Percentiles rank a stretch among this genome's conserved stretches.
phyloP scores from a whole-genome alignment of 139 green algal genomes.

The Eudorina sp. region DNA sequence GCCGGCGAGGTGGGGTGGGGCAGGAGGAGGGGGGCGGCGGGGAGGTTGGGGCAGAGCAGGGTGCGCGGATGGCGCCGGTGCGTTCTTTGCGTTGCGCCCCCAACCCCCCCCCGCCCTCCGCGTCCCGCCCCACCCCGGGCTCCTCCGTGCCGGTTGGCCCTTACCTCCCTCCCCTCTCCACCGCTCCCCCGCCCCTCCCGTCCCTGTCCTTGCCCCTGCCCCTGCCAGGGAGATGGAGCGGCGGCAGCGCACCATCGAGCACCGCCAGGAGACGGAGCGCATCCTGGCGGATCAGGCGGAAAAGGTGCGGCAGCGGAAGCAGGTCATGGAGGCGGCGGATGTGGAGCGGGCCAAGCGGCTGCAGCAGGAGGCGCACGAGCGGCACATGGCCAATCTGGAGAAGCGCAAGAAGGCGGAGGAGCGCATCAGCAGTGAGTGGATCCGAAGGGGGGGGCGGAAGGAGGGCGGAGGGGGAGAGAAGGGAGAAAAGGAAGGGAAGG shows the following conservation, averaged over 20 bases:
- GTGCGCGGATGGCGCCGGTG: not conserved
- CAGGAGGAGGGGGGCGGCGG: not conserved
- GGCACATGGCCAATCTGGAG: conserved; percentile 63
- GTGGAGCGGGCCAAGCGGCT: conserved; percentile 70
- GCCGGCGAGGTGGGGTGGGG: not conserved
- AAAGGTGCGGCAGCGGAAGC: conserved; percentile 53
- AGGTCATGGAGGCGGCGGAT: conserved; percentile 68
- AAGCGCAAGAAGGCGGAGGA: conserved; percentile 78
- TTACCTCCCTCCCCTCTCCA: too few relatives aligned
- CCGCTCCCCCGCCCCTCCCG: not conserved
- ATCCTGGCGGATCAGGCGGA: conserved; percentile 71
- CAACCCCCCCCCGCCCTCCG: not conserved
- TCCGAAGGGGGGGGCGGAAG: not conserved
- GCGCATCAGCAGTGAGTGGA: conserved; percentile 70
- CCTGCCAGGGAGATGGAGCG: conserved; percentile 80
- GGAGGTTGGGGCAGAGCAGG: not conserved
- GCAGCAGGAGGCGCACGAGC: conserved; percentile 60
- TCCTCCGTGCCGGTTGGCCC: too few relatives aligned
- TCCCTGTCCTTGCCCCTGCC: not conserved
- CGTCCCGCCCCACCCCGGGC: too few relatives aligned
- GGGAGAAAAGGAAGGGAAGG: not conserved
- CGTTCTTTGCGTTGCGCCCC: not conserved
- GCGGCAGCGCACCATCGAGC: conserved; percentile 75
- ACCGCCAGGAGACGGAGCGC: conserved; percentile 76
- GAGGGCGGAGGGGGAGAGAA: too few relatives aligned